These are phyloP conservation scores for Beauveria asiatica DNA, from an alignment of 2,329 filamentous ascomycete species.

Conservation along the genomic window DNA sequence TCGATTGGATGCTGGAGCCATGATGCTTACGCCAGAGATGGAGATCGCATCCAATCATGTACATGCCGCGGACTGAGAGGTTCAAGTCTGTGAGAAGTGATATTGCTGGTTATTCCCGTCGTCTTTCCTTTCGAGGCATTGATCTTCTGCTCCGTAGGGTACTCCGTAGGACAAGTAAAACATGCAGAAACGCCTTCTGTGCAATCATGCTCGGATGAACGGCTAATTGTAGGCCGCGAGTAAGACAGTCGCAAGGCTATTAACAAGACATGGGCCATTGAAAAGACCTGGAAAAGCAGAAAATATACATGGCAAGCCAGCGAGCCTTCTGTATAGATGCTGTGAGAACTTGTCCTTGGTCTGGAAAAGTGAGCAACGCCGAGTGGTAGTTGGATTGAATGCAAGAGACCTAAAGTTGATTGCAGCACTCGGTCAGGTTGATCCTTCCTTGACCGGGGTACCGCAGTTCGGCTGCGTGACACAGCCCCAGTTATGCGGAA, in stretches of 20 bases:
- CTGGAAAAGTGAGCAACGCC: neutral
- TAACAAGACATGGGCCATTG: neutral
- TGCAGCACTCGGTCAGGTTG: neutral
- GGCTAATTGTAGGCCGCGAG: neutral
- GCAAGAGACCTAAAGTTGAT: neutral
- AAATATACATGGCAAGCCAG: neutral
- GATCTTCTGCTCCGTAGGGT: neutral
- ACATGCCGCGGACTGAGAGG: neutral
- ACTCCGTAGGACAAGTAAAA: neutral
- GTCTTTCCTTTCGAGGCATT: neutral
- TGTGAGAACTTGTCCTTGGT: neutral
- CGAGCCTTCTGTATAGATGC: neutral
- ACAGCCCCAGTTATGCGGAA: neutral
- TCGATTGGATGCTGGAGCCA: neutral
- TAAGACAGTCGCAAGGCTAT: neutral
- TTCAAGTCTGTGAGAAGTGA: neutral
- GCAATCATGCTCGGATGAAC: conserved; percentile 1
- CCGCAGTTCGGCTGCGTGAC: neutral
- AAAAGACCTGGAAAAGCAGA: too few species aligned
- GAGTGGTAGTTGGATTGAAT: neutral
- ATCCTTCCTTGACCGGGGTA: neutral
- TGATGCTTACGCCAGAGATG: neutral
- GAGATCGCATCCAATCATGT: conserved; percentile 1
- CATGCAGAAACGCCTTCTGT: neutral
- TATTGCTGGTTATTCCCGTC: neutral